These are phyloP conservation scores for Skeletonema costatum DNA, from an alignment of 108 stramenopile genomes.

Conservation along the genomic window DNA sequence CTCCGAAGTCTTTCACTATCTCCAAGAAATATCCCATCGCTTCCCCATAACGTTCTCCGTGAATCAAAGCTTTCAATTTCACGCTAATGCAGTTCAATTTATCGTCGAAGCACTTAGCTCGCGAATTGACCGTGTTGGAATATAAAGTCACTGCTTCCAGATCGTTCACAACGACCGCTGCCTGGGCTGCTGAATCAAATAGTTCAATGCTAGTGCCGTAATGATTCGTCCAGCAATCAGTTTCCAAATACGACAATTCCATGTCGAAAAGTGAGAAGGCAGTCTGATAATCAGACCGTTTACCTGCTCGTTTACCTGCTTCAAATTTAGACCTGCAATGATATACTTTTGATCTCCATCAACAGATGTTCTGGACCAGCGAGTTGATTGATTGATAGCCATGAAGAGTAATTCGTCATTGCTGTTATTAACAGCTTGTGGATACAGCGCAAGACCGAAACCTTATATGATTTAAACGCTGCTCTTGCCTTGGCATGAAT, in stretches of 20 bases:
- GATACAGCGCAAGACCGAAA: slow-evolving; percentile 23
- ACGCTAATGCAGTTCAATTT: neutral
- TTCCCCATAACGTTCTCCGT: neutral
- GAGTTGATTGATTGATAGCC: slow-evolving; percentile 30
- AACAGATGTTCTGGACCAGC: slow-evolving; percentile 11
- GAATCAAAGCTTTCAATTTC: slow-evolving; percentile 1
- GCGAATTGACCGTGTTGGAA: neutral
- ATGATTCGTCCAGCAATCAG: slow-evolving; percentile 19
- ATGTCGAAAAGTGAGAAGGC: slow-evolving; percentile 16
- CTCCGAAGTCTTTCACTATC: slow-evolving; percentile 1
- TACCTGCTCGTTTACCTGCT: slow-evolving; percentile 20
- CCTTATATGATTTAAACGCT: slow-evolving; percentile 6
- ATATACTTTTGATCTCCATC: slow-evolving; percentile 13
- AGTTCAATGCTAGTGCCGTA: slow-evolving; percentile 26
- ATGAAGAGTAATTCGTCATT: slow-evolving; percentile 32
- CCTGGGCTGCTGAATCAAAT: slow-evolving; percentile 17
- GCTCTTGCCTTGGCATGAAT: slow-evolving; percentile 16
- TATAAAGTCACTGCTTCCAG: neutral
- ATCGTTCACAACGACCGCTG: slow-evolving; percentile 11
- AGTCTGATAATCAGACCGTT: slow-evolving; percentile 12
- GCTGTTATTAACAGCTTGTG: neutral
- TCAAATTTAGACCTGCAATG: slow-evolving; percentile 31
- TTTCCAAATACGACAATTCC: slow-evolving; percentile 31
- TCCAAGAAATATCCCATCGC: neutral
- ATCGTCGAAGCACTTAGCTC: slow-evolving; percentile 20